Evolutionary conservation across 2,329 filamentous ascomycete genomes (phyloP).

Genomic region (Akanthomyces uredinophilus): DNA sequence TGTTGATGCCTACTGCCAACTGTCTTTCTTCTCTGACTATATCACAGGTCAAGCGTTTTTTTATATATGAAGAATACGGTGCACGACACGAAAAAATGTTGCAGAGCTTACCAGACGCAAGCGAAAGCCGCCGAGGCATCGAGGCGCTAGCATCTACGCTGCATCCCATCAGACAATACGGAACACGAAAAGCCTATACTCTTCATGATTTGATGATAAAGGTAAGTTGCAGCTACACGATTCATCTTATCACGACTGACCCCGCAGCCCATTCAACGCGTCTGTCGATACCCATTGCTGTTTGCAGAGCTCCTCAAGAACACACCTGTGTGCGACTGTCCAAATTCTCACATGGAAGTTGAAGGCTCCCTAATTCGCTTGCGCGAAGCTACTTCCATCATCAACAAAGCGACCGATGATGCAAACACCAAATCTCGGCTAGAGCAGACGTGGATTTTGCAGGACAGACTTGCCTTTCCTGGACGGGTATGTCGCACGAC

Average conservation of each 20-base stretch:
- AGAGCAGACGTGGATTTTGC: slow-evolving; percentile 78
- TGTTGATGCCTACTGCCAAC: neutral
- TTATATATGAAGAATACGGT: slow-evolving; percentile 86
- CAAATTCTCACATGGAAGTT: slow-evolving; percentile 74
- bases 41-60: slow-evolving; percentile 70
- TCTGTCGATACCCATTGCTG: slow-evolving; percentile 85
- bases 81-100: slow-evolving; percentile 84
- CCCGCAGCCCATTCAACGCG: slow-evolving; percentile 76
- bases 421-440: slow-evolving; percentile 63
- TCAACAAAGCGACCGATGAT: slow-evolving; percentile 82
- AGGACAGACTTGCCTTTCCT: slow-evolving; percentile 72
- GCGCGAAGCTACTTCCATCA: slow-evolving; percentile 68
- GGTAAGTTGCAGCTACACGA: slow-evolving; percentile 41
- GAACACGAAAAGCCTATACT: slow-evolving; percentile 67
- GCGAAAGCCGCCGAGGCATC: slow-evolving; percentile 72
- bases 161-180: slow-evolving; percentile 60
- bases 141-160: slow-evolving; percentile 76
- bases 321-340: slow-evolving; percentile 81
- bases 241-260: neutral
- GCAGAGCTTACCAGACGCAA: slow-evolving; percentile 66
- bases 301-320: slow-evolving; percentile 78
- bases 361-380: slow-evolving; percentile 67
- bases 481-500: slow-evolving; percentile 52
- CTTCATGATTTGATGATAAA: slow-evolving; percentile 88
- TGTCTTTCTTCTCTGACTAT: neutral